Percentiles rank a stretch among this genome's conserved stretches.
Conservation (phyloP, 306 rosid genomes). For the Spatholobus suberectus region DNA sequence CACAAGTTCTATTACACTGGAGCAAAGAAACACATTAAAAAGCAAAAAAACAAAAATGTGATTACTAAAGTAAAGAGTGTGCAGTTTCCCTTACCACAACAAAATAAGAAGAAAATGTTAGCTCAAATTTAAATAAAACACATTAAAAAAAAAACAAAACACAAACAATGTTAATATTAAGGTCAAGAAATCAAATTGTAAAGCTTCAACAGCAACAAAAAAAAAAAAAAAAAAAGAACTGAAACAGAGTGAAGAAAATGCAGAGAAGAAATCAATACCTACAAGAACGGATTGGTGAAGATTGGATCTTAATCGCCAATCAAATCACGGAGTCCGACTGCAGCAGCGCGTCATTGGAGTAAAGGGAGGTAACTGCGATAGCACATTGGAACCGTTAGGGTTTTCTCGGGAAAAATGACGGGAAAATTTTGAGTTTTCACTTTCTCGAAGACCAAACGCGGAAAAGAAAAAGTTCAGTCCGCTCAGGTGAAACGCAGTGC, state of each 20-base stretch:
- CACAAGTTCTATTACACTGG: background rate
- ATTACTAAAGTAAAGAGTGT: background rate
- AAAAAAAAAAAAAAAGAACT: background rate
- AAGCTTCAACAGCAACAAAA: background rate
- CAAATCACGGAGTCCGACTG: background rate
- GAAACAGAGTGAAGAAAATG: background rate
- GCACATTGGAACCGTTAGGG: slow-evolving; percentile 35
- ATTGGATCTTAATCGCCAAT: background rate
- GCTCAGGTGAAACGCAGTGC: background rate
- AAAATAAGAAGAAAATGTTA: background rate
- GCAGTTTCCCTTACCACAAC: background rate
- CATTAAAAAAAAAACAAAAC: too few species aligned
- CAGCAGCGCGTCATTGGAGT: slow-evolving; percentile 1
- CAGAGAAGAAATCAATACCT: background rate
- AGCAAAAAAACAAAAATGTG: background rate
- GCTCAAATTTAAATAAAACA: background rate
- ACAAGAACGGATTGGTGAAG: background rate
- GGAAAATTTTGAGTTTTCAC: slow-evolving; percentile 18
- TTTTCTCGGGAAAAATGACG: slow-evolving; percentile 40
- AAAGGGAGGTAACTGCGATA: background rate
- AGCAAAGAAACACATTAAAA: too few species aligned
- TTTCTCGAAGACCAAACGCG: slow-evolving; percentile 47
- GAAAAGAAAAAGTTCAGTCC: background rate
- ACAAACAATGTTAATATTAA: too few species aligned
- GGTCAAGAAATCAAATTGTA: background rate